phyloP scores from a whole-genome alignment of 768 basidiomycete genomes.

The Rhizopogon vinicolor region DNA sequence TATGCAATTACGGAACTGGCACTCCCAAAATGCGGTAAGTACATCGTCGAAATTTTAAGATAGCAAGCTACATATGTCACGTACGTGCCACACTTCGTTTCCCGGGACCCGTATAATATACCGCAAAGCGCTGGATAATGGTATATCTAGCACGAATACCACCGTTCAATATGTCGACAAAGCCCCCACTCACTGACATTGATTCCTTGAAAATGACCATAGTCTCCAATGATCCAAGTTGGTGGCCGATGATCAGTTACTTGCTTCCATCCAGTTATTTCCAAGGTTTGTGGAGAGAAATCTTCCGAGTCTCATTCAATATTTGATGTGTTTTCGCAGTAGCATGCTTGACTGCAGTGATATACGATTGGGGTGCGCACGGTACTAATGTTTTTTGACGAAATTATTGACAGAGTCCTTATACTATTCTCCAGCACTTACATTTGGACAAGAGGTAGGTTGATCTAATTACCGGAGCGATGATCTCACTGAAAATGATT shows the following conservation, averaged over 20 bases:
- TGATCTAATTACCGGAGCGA: neutral
- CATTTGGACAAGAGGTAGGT: neutral
- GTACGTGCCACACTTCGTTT: too few species aligned
- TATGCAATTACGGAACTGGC: too few species aligned
- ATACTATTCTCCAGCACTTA: neutral
- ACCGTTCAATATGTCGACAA: too few species aligned
- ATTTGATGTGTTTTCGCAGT: neutral
- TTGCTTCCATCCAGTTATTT: too few species aligned
- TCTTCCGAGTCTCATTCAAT: neutral
- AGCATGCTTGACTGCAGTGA: neutral
- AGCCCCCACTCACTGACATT: too few species aligned
- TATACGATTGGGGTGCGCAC: neutral
- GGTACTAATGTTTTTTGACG: neutral
- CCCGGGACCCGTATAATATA: neutral
- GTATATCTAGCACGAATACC: too few species aligned
- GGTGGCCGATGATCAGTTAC: neutral
- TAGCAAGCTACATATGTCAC: too few species aligned
- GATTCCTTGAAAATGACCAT: too few species aligned
- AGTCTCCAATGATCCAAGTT: too few species aligned
- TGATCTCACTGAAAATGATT: neutral
- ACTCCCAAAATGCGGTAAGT: too few species aligned
- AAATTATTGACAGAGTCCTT: neutral
- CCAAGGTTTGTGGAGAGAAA: neutral
- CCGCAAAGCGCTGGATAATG: too few species aligned
- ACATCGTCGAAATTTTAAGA: too few species aligned